Conservation (phyloP, 2,329 filamentous ascomycete species). For the Gliomastix tumulicola region DNA sequence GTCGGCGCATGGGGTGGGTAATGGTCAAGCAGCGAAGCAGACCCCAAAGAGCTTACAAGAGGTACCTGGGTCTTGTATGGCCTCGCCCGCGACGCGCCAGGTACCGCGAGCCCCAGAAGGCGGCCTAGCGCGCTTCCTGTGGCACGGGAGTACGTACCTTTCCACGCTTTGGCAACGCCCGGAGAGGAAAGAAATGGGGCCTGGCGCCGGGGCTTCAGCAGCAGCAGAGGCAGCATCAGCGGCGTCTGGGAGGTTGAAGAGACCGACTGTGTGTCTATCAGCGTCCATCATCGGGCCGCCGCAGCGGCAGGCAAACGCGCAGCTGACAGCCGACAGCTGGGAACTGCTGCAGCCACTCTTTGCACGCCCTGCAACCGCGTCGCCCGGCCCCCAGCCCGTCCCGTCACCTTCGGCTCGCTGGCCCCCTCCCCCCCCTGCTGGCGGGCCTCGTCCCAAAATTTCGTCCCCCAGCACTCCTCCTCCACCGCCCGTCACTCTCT, state of each 20-base stretch:
- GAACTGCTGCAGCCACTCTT: background rate
- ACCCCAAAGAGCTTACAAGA: no score
- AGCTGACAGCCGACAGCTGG: background rate
- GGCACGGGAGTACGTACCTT: no score
- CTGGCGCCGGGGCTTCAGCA: background rate
- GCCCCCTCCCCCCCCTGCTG: constrained; percentile 18
- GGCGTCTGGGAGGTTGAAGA: background rate
- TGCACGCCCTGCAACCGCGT: background rate
- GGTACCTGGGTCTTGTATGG: no score
- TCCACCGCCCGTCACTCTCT: constrained; percentile 23
- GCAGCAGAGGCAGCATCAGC: background rate
- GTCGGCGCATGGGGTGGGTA: background rate
- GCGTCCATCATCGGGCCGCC: no score
- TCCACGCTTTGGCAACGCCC: no score
- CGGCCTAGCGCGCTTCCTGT: no score
- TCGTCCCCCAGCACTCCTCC: constrained; percentile 10
- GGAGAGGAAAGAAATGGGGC: background rate
- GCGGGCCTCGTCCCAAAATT: constrained; percentile 11
- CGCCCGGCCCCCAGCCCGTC: background rate
- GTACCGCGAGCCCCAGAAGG: no score
- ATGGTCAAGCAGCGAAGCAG: no score
- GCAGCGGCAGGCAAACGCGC: background rate
- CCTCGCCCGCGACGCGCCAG: no score
- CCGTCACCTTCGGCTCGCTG: constrained; percentile 7
- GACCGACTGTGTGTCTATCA: no score